phyloP scores from a whole-genome alignment of 768 basidiomycete genomes.

The Tricholoma hemisulphureum region DNA sequence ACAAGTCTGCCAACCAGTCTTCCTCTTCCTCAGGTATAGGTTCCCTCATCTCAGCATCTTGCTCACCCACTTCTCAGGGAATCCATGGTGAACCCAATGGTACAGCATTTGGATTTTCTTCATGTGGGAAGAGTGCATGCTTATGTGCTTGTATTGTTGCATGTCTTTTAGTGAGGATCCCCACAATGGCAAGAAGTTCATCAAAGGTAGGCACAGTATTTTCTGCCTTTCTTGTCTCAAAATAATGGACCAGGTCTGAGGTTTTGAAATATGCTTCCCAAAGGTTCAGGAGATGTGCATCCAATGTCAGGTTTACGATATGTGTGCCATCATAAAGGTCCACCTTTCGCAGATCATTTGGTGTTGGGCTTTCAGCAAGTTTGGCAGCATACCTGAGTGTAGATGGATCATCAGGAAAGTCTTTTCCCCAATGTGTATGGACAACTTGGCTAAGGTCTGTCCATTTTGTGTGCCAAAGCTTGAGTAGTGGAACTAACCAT shows the following conservation, averaged over 20 bases:
- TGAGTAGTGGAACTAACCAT: conserved; percentile 22
- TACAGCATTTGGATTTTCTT: conserved; percentile 1
- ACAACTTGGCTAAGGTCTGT: conserved; percentile 26
- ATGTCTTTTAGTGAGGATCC: conserved; percentile 1
- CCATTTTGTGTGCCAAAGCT: conserved; percentile 35
- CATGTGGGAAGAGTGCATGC: background rate
- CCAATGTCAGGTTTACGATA: conserved; percentile 16
- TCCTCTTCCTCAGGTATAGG: background rate
- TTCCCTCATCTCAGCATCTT: background rate
- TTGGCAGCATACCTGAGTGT: conserved; percentile 18
- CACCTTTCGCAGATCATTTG: conserved; percentile 24
- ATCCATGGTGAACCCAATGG: conserved; percentile 6
- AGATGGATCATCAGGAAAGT: conserved; percentile 13
- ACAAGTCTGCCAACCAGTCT: conserved; percentile 7
- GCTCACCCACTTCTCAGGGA: background rate
- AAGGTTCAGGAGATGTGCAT: conserved; percentile 19
- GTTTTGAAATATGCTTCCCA: conserved; percentile 21
- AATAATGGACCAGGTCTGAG: conserved; percentile 4
- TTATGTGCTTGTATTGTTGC: conserved; percentile 5
- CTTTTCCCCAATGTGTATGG: conserved; percentile 20
- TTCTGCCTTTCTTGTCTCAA: background rate
- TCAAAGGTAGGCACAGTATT: conserved; percentile 5
- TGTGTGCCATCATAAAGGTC: conserved; percentile 22
- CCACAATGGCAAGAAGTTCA: conserved; percentile 2
- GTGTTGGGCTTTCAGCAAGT: conserved; percentile 16